Percentiles rank a stretch among this genome's conserved stretches.
These are phyloP conservation scores for Thecaphora frezii DNA, from an alignment of 1,284 basidiomycete genomes.

Conservation along the genomic window DNA sequence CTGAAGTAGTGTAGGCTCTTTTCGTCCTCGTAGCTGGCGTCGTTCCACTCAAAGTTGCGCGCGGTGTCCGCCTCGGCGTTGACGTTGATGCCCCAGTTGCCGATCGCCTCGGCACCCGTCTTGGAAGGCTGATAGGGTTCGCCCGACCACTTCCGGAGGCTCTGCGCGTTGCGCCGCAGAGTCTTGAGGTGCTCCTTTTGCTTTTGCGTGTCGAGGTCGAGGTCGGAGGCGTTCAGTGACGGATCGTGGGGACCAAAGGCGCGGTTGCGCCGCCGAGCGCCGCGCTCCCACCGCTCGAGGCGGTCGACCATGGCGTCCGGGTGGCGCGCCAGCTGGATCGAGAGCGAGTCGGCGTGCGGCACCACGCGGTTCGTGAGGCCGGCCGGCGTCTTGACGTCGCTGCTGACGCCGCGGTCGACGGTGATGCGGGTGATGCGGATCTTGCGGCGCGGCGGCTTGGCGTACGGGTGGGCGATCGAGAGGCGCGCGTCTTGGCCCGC, in stretches of 20 bases:
- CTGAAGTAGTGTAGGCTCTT: conserved; percentile 16
- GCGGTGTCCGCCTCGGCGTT: conserved; percentile 41
- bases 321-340: conserved; percentile 39
- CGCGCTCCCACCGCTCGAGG: conserved; percentile 40
- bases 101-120: conserved; percentile 25
- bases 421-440: conserved; percentile 38
- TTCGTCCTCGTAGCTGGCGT: conserved; percentile 5
- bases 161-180: conserved; percentile 16
- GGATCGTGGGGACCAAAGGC: conserved; percentile 44
- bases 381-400: not conserved
- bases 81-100: conserved; percentile 43
- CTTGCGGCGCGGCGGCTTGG: conserved; percentile 17
- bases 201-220: conserved; percentile 18
- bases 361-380: conserved; percentile 13
- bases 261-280: conserved; percentile 28
- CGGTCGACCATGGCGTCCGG: conserved; percentile 32
- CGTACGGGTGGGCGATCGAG: conserved; percentile 5
- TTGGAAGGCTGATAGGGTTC: not conserved
- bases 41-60: conserved; percentile 42
- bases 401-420: conserved; percentile 13
- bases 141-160: conserved; percentile 29
- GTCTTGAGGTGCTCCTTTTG: conserved; percentile 28
- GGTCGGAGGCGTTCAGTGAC: conserved; percentile 20
- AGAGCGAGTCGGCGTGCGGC: conserved; percentile 35
- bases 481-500: conserved; percentile 32